phyloP scores from a whole-genome alignment of 768 basidiomycete genomes.

The Exsudoporus frostii region DNA sequence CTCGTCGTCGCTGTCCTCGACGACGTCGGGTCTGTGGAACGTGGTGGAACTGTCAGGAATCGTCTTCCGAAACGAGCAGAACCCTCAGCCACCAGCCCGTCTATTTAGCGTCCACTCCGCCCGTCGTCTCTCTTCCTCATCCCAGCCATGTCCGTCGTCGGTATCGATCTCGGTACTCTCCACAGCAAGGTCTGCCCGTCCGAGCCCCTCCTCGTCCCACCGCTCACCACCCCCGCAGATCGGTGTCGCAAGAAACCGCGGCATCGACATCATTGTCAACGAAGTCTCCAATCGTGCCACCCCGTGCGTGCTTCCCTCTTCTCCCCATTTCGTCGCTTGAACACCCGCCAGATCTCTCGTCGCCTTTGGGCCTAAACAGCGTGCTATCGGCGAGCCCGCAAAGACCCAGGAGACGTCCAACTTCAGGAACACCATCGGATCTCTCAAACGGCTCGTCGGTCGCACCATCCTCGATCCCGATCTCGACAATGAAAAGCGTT shows the following conservation, averaged over 20 bases:
- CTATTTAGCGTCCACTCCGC: not conserved
- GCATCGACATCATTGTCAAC: slow-evolving; percentile 98
- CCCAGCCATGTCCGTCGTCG: slow-evolving; percentile 82
- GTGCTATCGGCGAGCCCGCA: slow-evolving; percentile 89
- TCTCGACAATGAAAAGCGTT: slow-evolving; percentile 85
- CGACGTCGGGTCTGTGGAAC: slow-evolving; percentile 16
- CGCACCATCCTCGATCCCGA: slow-evolving; percentile 78
- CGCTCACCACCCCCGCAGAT: slow-evolving; percentile 47
- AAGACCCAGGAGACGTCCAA: slow-evolving; percentile 98
- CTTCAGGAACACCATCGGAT: slow-evolving; percentile 96
- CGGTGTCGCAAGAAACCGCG: slow-evolving; percentile 91
- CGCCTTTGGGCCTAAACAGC: slow-evolving; percentile 89
- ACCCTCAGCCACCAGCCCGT: slow-evolving; percentile 17
- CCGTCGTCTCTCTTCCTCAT: not conserved
- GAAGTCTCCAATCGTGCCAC: slow-evolving; percentile 97
- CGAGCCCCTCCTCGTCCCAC: not conserved
- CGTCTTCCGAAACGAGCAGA: slow-evolving; percentile 20
- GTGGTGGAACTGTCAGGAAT: slow-evolving; percentile 28
- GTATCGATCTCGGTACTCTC: slow-evolving; percentile 89
- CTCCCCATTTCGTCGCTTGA: not conserved
- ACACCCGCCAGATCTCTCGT: slow-evolving; percentile 74
- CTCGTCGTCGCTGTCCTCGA: not conserved
- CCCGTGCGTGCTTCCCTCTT: slow-evolving; percentile 59
- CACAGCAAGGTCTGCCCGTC: slow-evolving; percentile 67
- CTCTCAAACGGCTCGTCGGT: slow-evolving; percentile 87